Base-by-base conservation (phyloP, 2,329 filamentous ascomycete genomes). In the Coniella vitis region DNA sequence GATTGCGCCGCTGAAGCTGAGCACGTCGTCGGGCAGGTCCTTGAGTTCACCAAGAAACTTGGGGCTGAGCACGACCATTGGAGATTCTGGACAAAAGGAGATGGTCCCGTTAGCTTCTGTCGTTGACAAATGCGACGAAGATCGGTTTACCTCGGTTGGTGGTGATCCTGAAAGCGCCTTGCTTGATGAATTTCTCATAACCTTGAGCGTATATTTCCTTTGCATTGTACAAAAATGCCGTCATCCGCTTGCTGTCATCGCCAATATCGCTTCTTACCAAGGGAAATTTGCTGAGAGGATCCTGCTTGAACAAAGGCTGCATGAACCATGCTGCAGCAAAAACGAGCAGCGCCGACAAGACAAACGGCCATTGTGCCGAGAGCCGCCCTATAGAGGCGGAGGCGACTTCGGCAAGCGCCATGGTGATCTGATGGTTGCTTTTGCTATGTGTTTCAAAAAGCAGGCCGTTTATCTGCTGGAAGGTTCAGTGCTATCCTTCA, bases 201-300 rank as follows among this genome's bases (percentile, higher is more conserved):
- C 63, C 63, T 2, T 60, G 54, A 2, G 46, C 12, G 34, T 66
- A 65, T 3, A 66, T 32, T 1, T 55, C 52, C 13, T 46, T 57
- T 0, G 58, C 59, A 4, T 47, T 47, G 10, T n/a, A 35, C 14
- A 64, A 41, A 22, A 56, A 66, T 0, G 55, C 59, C 47, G 57
- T 51, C 9, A 60, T 49, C 17, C 60, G 50, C 35, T 61, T 63
- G 29, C 61, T 56, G 2, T 56, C 47, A 9, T 57, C 56, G 17
- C 57, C 58, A 2, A 62, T 49, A 4, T 63, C 60, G n/a, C 52
- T 29, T 1, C 61, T 60, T 0, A 57, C 53, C 9, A 63, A 44
- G 1, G 63, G 63, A 3, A 65, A 42, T 3, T 52, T 52, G 8
- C 55, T 44, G 10, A 61, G 48, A 4, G 59, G 54, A 10, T 52